These are phyloP conservation scores for Scheffersomyces lignosus DNA, from an alignment of 805 yeast genomes.

Conservation along the genomic window DNA sequence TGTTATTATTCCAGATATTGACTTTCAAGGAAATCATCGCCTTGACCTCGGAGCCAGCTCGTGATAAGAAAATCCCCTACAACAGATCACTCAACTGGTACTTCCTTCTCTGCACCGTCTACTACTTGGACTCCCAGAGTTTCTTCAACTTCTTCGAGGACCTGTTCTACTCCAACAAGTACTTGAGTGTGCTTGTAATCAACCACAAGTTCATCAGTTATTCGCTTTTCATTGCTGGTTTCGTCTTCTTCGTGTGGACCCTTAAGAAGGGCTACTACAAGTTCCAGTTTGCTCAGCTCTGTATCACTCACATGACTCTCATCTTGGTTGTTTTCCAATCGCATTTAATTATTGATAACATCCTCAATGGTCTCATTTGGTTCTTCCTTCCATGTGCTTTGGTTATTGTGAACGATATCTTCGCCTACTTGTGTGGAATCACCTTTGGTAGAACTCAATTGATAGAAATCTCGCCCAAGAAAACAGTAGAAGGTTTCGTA, in stretches of 20 bases:
- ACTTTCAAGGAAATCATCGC: conserved; percentile 91
- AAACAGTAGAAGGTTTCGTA: conserved; percentile 94
- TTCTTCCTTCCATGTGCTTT: conserved; percentile 87
- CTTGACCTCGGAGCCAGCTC: conserved; percentile 79
- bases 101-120: conserved; percentile 81
- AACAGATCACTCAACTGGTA: conserved; percentile 91
- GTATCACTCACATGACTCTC: conserved; percentile 92
- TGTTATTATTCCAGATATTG: conserved; percentile 71
- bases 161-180: conserved; percentile 49
- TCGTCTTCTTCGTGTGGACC: conserved; percentile 86
- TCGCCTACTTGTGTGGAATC: conserved; percentile 96
- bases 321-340: conserved; percentile 90
- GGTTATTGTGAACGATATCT: conserved; percentile 92
- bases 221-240: conserved; percentile 80
- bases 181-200: conserved; percentile 57
- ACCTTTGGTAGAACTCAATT: conserved; percentile 93
- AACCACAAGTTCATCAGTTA: conserved; percentile 87
- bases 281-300: conserved; percentile 92
- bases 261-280: conserved; percentile 84
- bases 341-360: conserved; percentile 86
- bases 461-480: conserved; percentile 92
- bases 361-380: conserved; percentile 91
- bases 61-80: conserved; percentile 79
- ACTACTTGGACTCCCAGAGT: conserved; percentile 85
- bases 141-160: conserved; percentile 66